Evolutionary conservation across 768 basidiomycete species (phyloP).

Genomic region (Paxillus rubicundulus): DNA sequence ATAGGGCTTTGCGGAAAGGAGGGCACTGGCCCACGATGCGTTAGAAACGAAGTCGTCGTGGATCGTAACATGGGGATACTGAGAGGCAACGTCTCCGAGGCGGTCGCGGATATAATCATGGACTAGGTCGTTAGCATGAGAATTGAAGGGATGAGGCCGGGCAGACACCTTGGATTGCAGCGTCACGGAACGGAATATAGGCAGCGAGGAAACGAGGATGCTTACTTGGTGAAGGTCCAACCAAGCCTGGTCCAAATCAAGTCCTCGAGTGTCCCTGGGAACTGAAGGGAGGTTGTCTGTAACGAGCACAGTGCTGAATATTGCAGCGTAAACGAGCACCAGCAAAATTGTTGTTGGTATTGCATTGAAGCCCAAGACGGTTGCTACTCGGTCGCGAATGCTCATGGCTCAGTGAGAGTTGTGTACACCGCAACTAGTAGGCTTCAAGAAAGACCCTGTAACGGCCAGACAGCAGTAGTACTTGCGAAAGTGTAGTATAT

Average conservation of each 20-base stretch:
- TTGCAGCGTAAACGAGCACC: slow-evolving; percentile 44
- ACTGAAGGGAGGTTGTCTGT: slow-evolving; percentile 48
- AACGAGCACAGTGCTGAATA: slow-evolving; percentile 46
- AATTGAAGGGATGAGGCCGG: slow-evolving; percentile 75
- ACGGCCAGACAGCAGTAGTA: too few species aligned
- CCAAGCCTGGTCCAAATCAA: slow-evolving; percentile 54
- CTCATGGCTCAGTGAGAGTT: slow-evolving; percentile 15
- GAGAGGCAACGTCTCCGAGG: slow-evolving; percentile 44
- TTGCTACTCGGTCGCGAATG: slow-evolving; percentile 21
- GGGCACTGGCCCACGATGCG: slow-evolving; percentile 41
- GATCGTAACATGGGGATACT: slow-evolving; percentile 46
- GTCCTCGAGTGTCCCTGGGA: slow-evolving; percentile 43
- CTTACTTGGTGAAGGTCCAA: slow-evolving; percentile 55
- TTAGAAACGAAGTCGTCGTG: slow-evolving; percentile 51
- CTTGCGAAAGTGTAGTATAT: too few species aligned
- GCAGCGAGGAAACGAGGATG: neutral
- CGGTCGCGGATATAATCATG: slow-evolving; percentile 57
- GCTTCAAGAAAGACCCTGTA: neutral
- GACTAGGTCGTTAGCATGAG: slow-evolving; percentile 71
- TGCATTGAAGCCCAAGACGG: slow-evolving; percentile 37
- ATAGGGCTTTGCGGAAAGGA: slow-evolving; percentile 15
- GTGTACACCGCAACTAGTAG: neutral
- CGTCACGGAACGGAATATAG: neutral
- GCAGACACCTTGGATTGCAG: slow-evolving; percentile 49
- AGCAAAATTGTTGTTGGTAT: slow-evolving; percentile 46